Percentiles rank a stretch among this genome's conserved stretches.
Conservation (phyloP, 2,329 filamentous ascomycete species). For the Colletotrichum tropicicola region DNA sequence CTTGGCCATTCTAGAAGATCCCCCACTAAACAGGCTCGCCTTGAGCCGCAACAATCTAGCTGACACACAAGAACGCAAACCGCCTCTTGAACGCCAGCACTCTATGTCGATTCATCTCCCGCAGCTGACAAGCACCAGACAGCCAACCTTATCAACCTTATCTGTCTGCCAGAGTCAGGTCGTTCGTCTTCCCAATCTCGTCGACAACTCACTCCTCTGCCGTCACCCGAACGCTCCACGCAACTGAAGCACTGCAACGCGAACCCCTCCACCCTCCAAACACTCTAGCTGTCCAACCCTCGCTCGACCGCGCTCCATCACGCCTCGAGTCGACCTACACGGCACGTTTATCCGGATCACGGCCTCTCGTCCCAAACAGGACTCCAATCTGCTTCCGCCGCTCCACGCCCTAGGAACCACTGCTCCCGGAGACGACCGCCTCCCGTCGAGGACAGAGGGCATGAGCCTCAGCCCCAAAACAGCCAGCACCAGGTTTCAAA, state of each 20-base stretch:
- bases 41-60: slow-evolving; percentile 9
- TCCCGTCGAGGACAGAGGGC: too few relatives aligned
- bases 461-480: too few relatives aligned
- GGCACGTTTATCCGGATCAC: slow-evolving; percentile 7
- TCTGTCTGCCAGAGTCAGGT: too few relatives aligned
- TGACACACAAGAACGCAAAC: slow-evolving; percentile 1
- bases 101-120: too few relatives aligned
- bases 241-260: background rate
- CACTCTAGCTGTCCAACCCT: too few relatives aligned
- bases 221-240: slow-evolving; percentile 8
- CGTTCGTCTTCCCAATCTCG: background rate
- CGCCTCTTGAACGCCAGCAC: background rate
- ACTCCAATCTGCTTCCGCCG: too few relatives aligned
- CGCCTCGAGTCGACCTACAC: slow-evolving; percentile 8
- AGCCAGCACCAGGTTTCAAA: too few relatives aligned
- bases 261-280: slow-evolving; percentile 1
- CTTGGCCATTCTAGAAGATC: slow-evolving; percentile 1
- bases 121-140: background rate
- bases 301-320: background rate
- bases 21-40: slow-evolving; percentile 16
- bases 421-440: too few relatives aligned
- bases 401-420: too few relatives aligned
- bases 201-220: background rate
- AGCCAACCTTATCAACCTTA: too few relatives aligned
- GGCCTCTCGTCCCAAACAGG: background rate